phyloP scores from a whole-genome alignment of 1,139 yeast genomes.

The Geotrichum citri-aurantii region DNA sequence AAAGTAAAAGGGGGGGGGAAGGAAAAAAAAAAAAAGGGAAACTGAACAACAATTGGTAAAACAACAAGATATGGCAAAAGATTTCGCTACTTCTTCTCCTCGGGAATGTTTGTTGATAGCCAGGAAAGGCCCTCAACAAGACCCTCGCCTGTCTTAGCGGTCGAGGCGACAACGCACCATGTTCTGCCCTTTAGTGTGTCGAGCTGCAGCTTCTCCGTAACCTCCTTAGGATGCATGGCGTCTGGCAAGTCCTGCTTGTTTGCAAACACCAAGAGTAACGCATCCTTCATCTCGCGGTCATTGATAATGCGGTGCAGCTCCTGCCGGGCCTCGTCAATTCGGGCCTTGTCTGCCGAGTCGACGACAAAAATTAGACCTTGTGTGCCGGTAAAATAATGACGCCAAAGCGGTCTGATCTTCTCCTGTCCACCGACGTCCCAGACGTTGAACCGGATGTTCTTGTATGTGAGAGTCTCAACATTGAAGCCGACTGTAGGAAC shows the following conservation, averaged over 20 bases:
- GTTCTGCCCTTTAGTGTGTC: constrained; percentile 82
- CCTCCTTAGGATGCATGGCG: constrained; percentile 87
- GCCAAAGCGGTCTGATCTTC: constrained; percentile 84
- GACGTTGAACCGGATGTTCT: constrained; percentile 82
- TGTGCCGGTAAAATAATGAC: constrained; percentile 91
- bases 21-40: not conserved
- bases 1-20: not conserved
- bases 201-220: constrained; percentile 77
- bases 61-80: not conserved
- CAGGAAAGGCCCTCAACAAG: constrained; percentile 84
- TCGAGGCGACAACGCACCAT: constrained; percentile 85
- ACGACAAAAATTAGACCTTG: constrained; percentile 91
- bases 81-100: constrained; percentile 26
- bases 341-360: constrained; percentile 66
- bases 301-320: constrained; percentile 72
- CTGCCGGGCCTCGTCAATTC: constrained; percentile 72
- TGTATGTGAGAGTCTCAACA: constrained; percentile 86
- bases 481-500: constrained; percentile 95
- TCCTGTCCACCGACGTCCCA: constrained; percentile 99
- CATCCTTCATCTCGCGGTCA: constrained; percentile 76
- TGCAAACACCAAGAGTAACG: constrained; percentile 76
- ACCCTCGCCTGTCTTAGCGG: constrained; percentile 91
- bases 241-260: constrained; percentile 87
- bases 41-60: not conserved
- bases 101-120: constrained; percentile 65